Percentiles rank a stretch among this genome's conserved stretches.
Evolutionary conservation across 768 basidiomycete genomes (phyloP).

Genomic region (Daedaleopsis sinensis): DNA sequence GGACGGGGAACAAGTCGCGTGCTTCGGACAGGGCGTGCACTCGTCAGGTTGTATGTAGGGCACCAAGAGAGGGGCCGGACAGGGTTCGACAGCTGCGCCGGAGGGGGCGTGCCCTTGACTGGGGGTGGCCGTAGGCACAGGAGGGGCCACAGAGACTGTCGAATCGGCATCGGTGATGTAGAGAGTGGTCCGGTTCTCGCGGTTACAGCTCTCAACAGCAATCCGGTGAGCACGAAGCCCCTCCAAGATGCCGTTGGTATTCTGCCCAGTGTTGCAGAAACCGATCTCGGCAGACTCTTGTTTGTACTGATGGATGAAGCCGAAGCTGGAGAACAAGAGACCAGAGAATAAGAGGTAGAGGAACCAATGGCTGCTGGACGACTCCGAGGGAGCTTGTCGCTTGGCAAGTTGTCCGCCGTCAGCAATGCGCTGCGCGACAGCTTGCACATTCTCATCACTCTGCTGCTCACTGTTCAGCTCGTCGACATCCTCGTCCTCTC

Average conservation of each 20-base stretch:
- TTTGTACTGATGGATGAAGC: slow-evolving; percentile 55
- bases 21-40: slow-evolving; percentile 65
- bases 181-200: slow-evolving; percentile 53
- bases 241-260: slow-evolving; percentile 61
- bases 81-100: slow-evolving; percentile 38
- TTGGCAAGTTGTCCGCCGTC: slow-evolving; percentile 34
- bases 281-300: slow-evolving; percentile 70
- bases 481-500: slow-evolving; percentile 23
- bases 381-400: slow-evolving; percentile 1
- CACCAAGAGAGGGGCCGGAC: slow-evolving; percentile 57
- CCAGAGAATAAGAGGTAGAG: slow-evolving; percentile 48
- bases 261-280: slow-evolving; percentile 69
- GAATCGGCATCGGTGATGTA: slow-evolving; percentile 31
- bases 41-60: slow-evolving; percentile 59
- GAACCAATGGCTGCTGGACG: slow-evolving; percentile 28
- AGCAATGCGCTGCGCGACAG: slow-evolving; percentile 43
- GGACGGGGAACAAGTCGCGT: slow-evolving; percentile 67
- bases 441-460: slow-evolving; percentile 32
- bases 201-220: slow-evolving; percentile 59
- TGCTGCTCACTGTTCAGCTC: slow-evolving; percentile 15
- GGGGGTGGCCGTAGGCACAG: slow-evolving; percentile 15
- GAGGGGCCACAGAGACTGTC: slow-evolving; percentile 17
- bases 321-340: slow-evolving; percentile 24
- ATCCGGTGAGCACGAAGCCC: slow-evolving; percentile 45
- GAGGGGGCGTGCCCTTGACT: background rate